phyloP scores from a whole-genome alignment of 73 alveolate species.

The Symbiodinium pilosum region DNA sequence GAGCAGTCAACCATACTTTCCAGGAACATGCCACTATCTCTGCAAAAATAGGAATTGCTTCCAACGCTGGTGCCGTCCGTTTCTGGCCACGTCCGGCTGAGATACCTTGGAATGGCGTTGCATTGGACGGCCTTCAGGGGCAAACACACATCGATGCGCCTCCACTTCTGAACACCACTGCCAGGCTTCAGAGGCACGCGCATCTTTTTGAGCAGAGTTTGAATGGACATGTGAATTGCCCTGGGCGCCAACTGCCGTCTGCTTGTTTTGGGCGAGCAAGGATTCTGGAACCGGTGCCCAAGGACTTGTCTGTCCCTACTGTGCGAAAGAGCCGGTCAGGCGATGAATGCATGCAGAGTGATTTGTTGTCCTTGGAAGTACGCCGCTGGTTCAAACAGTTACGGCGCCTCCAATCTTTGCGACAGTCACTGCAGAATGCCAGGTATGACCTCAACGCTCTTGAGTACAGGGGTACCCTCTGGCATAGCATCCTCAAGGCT shows the following conservation, averaged over 20 bases:
- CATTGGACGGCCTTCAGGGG: background rate
- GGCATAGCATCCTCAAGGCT: background rate
- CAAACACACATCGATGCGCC: background rate
- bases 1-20: background rate
- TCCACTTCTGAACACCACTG: background rate
- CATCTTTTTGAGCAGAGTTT: background rate
- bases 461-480: background rate
- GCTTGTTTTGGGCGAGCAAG: background rate
- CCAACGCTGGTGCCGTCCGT: background rate
- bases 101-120: background rate
- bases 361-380: background rate
- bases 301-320: background rate
- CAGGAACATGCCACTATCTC: background rate
- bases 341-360: background rate
- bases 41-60: background rate
- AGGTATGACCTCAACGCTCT: background rate
- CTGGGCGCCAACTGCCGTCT: background rate
- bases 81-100: background rate
- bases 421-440: background rate
- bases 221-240: background rate
- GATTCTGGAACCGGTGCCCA: background rate
- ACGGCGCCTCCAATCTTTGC: background rate
- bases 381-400: background rate
- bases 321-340: background rate
- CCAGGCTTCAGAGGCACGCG: background rate